These are phyloP conservation scores for Mytilinidion resinicola DNA, from an alignment of 495 filamentous ascomycete species.

Conservation along the genomic window DNA sequence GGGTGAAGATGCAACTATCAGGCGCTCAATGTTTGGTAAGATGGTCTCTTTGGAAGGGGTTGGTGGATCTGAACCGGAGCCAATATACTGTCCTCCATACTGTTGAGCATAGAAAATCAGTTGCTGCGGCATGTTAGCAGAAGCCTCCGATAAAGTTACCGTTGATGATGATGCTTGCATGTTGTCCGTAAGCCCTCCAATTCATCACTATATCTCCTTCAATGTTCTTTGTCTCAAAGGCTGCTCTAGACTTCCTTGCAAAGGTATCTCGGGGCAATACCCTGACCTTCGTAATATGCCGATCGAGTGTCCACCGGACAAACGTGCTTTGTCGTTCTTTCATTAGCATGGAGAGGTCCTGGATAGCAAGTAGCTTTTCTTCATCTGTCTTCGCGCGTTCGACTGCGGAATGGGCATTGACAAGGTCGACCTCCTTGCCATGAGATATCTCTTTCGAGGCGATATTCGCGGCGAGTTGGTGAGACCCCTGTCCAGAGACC, in stretches of 20 bases:
- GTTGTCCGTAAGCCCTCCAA: slow-evolving; percentile 39
- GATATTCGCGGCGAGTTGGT: slow-evolving; percentile 34
- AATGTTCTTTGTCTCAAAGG: slow-evolving; percentile 29
- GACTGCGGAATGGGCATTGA: slow-evolving; percentile 37
- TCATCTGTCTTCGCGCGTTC: slow-evolving; percentile 9
- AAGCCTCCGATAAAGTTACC: background rate
- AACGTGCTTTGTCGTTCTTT: slow-evolving; percentile 34
- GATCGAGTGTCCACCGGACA: slow-evolving; percentile 39
- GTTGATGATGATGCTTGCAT: slow-evolving; percentile 31
- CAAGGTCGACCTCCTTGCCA: slow-evolving; percentile 37
- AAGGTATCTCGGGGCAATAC: slow-evolving; percentile 32
- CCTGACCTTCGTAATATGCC: slow-evolving; percentile 39
- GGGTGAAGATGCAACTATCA: slow-evolving; percentile 41
- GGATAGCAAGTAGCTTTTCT: slow-evolving; percentile 13
- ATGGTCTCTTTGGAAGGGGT: slow-evolving; percentile 36
- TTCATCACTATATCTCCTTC: slow-evolving; percentile 27
- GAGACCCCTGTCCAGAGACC: slow-evolving; percentile 29
- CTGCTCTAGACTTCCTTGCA: slow-evolving; percentile 26
- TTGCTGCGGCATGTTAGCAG: slow-evolving; percentile 27
- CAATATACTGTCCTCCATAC: slow-evolving; percentile 42
- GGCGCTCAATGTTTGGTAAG: slow-evolving; percentile 37
- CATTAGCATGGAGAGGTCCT: slow-evolving; percentile 34
- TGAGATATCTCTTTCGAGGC: slow-evolving; percentile 34
- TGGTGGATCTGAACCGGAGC: slow-evolving; percentile 38
- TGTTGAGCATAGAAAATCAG: slow-evolving; percentile 38